Conservation (phyloP, 768 basidiomycete species). For the Lactarius sanguifluus region DNA sequence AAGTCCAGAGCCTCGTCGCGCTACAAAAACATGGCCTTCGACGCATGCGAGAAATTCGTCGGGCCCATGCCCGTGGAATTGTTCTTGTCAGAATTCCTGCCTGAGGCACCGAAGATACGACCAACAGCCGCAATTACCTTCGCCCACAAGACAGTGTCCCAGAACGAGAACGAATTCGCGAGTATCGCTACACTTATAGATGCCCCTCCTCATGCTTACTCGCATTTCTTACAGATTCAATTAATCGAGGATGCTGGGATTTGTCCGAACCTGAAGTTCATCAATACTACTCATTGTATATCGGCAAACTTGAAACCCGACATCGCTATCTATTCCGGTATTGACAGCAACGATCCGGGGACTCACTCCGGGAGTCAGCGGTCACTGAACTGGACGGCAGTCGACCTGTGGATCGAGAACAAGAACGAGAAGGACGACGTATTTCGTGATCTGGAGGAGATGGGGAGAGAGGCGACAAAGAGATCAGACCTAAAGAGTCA, state of each 20-base stretch:
- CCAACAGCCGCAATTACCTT: background rate
- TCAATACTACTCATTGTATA: slow-evolving; percentile 1
- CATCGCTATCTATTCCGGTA: slow-evolving; percentile 8
- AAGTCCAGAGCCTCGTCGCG: background rate
- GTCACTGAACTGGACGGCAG: background rate
- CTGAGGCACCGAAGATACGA: background rate
- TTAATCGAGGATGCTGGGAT: background rate
- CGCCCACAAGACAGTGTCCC: background rate
- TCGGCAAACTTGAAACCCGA: slow-evolving; percentile 1
- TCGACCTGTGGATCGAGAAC: slow-evolving; percentile 9
- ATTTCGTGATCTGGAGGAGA: no score
- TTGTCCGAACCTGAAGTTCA: background rate
- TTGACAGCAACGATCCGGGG: background rate
- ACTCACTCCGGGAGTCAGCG: background rate
- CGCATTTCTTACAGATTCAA: background rate
- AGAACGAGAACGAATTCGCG: slow-evolving; percentile 1
- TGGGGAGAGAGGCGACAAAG: no score
- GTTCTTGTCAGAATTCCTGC: slow-evolving; percentile 4
- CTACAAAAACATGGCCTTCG: slow-evolving; percentile 5
- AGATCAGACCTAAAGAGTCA: no score
- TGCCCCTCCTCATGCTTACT: background rate
- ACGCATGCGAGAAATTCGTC: slow-evolving; percentile 12
- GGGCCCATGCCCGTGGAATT: slow-evolving; percentile 2
- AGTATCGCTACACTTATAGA: background rate
- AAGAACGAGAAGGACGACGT: background rate